phyloP scores from a whole-genome alignment of 805 yeast genomes.

The Trichomonascus vanleenenianus region DNA sequence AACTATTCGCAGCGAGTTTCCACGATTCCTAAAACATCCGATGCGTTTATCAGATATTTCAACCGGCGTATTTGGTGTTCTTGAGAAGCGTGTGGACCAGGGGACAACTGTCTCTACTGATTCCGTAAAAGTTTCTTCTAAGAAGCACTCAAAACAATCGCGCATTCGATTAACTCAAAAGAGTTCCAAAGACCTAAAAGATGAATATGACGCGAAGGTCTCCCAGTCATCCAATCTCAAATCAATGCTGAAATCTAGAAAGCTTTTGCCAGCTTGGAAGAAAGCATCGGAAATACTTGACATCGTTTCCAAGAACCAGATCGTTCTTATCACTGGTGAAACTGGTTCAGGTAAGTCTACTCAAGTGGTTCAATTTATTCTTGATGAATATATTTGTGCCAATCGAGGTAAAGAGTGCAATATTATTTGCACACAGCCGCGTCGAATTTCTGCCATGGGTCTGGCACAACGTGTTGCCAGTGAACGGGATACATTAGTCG shows the following conservation, averaged over 20 bases:
- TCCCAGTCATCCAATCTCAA: conserved; percentile 25
- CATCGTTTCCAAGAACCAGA: conserved; percentile 49
- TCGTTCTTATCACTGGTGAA: conserved; percentile 85
- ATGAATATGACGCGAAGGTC: conserved; percentile 30
- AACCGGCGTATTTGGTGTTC: conserved; percentile 24
- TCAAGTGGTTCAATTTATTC: conserved; percentile 81
- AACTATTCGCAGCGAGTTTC: no score
- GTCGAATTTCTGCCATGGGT: conserved; percentile 93
- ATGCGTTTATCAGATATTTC: conserved; percentile 49
- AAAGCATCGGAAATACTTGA: conserved; percentile 49
- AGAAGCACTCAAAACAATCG: no score
- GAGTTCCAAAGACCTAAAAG: conserved; percentile 26
- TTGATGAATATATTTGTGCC: conserved; percentile 51
- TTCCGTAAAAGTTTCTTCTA: no score
- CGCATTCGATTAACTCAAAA: conserved; percentile 1
- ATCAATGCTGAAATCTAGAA: conserved; percentile 40
- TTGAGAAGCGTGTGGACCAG: neutral
- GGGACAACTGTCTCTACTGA: neutral
- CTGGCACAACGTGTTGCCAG: conserved; percentile 87
- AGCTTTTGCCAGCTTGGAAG: conserved; percentile 76
- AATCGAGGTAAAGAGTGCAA: conserved; percentile 38
- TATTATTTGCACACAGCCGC: conserved; percentile 87
- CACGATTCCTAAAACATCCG: conserved; percentile 55
- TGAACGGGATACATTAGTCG: conserved; percentile 60
- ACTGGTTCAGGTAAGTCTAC: conserved; percentile 98